Evolutionary conservation across 2,329 filamentous ascomycete genomes (phyloP).

Genomic region (Epichloe scottii): DNA sequence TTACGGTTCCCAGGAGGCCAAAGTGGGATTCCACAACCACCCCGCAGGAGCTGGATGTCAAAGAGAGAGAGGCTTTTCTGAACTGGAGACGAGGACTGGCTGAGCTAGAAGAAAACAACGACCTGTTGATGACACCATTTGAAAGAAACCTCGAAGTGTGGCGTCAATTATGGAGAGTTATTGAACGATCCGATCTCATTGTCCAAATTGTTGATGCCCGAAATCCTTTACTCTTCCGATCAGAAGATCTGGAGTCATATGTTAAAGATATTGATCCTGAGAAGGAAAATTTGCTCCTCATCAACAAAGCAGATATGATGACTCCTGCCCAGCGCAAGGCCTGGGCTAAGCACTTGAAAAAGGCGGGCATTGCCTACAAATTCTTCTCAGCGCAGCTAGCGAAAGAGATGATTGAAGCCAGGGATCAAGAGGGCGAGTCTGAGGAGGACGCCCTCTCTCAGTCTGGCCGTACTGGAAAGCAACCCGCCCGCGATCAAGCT

Average conservation of each 20-base stretch:
- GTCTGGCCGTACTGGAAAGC: constrained; percentile 16
- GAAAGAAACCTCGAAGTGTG: constrained; percentile 96
- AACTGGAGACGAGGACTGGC: constrained; percentile 84
- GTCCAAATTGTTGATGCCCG: constrained; percentile 98
- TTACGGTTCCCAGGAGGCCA: constrained; percentile 84
- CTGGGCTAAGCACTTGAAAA: constrained; percentile 81
- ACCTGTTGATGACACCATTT: constrained; percentile 93
- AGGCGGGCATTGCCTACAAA: constrained; percentile 72
- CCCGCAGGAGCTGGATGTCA: constrained; percentile 62
- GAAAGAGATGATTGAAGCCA: constrained; percentile 74
- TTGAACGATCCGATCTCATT: constrained; percentile 87
- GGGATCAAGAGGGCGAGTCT: constrained; percentile 39
- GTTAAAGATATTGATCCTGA: constrained; percentile 82
- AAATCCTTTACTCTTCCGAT: constrained; percentile 88
- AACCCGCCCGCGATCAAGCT: constrained; percentile 11
- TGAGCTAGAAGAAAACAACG: constrained; percentile 85
- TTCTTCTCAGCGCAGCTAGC: constrained; percentile 94
- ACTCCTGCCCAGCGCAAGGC: constrained; percentile 65
- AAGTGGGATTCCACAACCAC: constrained; percentile 82
- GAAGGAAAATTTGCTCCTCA: constrained; percentile 83
- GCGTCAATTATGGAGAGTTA: constrained; percentile 95
- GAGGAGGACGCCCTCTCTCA: constrained; percentile 22
- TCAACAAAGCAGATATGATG: constrained; percentile 99
- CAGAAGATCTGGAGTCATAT: constrained; percentile 83
- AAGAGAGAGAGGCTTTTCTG: constrained; percentile 70